Evolutionary conservation across 1,139 yeast species (phyloP), one percentile per base, ranked within the genome.

Genomic region (Suhomyces ambrosiae): DNA sequence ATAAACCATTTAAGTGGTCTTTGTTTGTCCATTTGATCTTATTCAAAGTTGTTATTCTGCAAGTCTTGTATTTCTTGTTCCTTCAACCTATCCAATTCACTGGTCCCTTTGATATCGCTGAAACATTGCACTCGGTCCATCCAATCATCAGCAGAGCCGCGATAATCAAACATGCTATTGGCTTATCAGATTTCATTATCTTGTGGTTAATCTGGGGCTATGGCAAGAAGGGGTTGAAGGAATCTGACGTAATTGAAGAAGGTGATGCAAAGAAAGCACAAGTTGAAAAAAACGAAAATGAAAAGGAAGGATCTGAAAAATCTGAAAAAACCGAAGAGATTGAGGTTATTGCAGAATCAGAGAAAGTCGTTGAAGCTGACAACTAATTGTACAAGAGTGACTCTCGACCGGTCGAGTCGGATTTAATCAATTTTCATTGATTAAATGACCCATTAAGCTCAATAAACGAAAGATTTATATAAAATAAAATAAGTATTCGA

Each of bases 131-230:
- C 4, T 11, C n/a, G n/a, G 28, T 44, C 19, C 42, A 21, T 7
- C 35, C 37, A 8, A 27, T 33, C 15, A 33, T 35, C 30, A 30
- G 24, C 15, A 33, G 15, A 11, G 26, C 35, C 16, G 21, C 33
- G 3, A 12, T 35, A n/a, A 33, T 27, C 25, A 35, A 22, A 10
- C 23, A 16, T 6, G 10, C 35, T 13, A 27, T 41, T 24, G 34
- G 32, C 10, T 18, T 32, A 6, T 37, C 35, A 9, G 52, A 48
- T 17, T 14, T 47, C 17, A n/a, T 42, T 7, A 30, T 48, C 4
- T 40, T 47, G 14, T 48, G 49, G 50, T 12, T 38, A 15, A 34
- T 48, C 23, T 48, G 52, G 52, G 44, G 49, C 8, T 19, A 15
- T 24, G 35, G 35, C 7, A 25, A 27, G 8, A 22, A 23, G 4